phyloP scores from a whole-genome alignment of 805 yeast species.

The Candida nemodendra region DNA sequence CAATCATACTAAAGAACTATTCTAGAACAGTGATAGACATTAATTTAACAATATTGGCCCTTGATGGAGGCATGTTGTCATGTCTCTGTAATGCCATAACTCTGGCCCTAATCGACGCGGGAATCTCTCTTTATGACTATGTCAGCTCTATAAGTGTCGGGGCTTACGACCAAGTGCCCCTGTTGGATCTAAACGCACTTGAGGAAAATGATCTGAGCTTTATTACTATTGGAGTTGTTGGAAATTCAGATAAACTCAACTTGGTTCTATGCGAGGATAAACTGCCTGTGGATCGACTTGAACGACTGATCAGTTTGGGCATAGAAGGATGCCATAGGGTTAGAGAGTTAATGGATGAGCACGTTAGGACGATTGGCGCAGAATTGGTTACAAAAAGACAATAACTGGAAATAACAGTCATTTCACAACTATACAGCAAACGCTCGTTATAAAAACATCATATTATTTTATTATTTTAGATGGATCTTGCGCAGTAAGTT shows the following conservation, averaged over 20 bases:
- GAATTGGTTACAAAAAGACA: slow-evolving; percentile 32
- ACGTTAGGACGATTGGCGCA: slow-evolving; percentile 74
- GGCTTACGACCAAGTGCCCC: slow-evolving; percentile 67
- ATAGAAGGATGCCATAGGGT: slow-evolving; percentile 84
- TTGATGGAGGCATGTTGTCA: slow-evolving; percentile 87
- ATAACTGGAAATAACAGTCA: slow-evolving; percentile 1
- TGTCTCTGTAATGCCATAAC: slow-evolving; percentile 83
- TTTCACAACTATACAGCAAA: slow-evolving; percentile 1
- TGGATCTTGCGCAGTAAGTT: slow-evolving; percentile 26
- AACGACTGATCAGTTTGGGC: slow-evolving; percentile 73
- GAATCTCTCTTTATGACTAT: slow-evolving; percentile 90
- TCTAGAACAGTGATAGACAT: slow-evolving; percentile 83
- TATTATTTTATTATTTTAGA: slow-evolving; percentile 9
- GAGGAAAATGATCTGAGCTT: slow-evolving; percentile 85
- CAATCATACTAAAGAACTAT: slow-evolving; percentile 68
- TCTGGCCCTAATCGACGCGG: slow-evolving; percentile 90
- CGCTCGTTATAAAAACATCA: too few species aligned
- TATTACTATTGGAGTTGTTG: slow-evolving; percentile 81
- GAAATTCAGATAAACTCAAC: slow-evolving; percentile 76
- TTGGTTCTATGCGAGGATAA: slow-evolving; percentile 77
- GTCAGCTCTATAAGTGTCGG: slow-evolving; percentile 82
- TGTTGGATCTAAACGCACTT: slow-evolving; percentile 75
- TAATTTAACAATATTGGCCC: slow-evolving; percentile 72
- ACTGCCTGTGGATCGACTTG: slow-evolving; percentile 78
- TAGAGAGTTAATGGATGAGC: slow-evolving; percentile 81